Base-by-base conservation (phyloP, 495 filamentous ascomycete species). In the Pseudoneurospora amorphoporcata region DNA sequence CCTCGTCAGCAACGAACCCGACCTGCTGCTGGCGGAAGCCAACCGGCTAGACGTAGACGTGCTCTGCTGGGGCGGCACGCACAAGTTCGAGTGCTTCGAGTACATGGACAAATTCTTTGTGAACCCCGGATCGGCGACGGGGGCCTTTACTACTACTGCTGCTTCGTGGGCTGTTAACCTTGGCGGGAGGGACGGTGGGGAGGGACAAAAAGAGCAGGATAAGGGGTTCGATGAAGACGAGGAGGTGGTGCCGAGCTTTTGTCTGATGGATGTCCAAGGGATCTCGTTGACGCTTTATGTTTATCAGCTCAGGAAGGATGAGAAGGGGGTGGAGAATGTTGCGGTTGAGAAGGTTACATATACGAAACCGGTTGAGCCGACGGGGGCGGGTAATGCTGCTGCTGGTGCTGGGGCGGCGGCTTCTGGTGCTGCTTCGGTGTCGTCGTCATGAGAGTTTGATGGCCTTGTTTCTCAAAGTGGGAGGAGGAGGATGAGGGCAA, bases 241-340 rank as follows among this genome's bases (percentile, higher is more conserved):
- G 79, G 93, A 96, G 43, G 91, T 92, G 72, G 90, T 90, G 71
- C 95, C 95, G 68, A 98, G 96, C 79, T 99, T 99, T 82, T 97
- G 95, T 81, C 82, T 99, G 82, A 98, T 99, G 95, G 96, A 99
- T 88, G 95, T 98, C 40, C 95, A 99, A 89, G 95, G 95, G 19
- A 95, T 97, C 83, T 95, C 97, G 14, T 87, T 99, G 43, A 95
- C 97, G 72, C 86, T 99, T 68, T 98, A 99, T 79, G 95, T 99
- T 71, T 99, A 99, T 82, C 95, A 99, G 79, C 83, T 98, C 68
- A 91, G 92, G 80, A 96, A 91, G 77, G 94, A 97, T 78, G 90
- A 87, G 71, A 92, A 94, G 74, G 96, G 95, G 2, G 89, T 87
- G 14, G 94, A 98, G 81, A 97, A 91, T 72, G 96, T 99, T 17